phyloP scores from a whole-genome alignment of 352 stramenopile species.

The Globisporangium ultimum region DNA sequence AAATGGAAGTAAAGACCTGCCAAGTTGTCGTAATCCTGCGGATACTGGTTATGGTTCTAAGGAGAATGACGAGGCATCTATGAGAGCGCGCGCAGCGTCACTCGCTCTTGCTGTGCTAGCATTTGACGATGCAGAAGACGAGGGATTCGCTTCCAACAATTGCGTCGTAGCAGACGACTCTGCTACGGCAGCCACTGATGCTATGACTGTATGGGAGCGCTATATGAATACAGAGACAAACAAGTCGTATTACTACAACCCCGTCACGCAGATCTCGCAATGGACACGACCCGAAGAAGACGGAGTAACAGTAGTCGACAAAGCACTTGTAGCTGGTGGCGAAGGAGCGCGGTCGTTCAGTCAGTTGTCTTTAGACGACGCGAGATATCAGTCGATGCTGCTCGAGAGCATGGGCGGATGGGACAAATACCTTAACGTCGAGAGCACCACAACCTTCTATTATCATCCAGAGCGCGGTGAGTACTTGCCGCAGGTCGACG shows the following conservation, averaged over 20 bases:
- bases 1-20: background rate
- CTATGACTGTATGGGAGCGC: slow-evolving; percentile 34
- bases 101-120: slow-evolving; percentile 16
- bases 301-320: slow-evolving; percentile 4
- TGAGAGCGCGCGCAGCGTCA: slow-evolving; percentile 3
- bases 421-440: slow-evolving; percentile 8
- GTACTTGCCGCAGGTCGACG: slow-evolving; percentile 1
- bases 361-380: background rate
- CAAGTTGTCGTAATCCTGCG: no score
- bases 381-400: slow-evolving; percentile 6
- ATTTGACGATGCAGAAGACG: slow-evolving; percentile 10
- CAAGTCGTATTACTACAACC: slow-evolving; percentile 62
- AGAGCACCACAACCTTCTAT: slow-evolving; percentile 12
- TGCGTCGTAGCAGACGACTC: background rate
- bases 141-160: background rate
- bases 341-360: background rate
- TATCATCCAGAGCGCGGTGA: slow-evolving; percentile 14
- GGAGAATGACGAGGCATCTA: background rate
- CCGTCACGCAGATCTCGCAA: slow-evolving; percentile 27
- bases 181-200: background rate
- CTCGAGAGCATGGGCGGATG: slow-evolving; percentile 21
- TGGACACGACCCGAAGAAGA: slow-evolving; percentile 29
- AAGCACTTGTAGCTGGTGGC: background rate
- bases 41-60: no score
- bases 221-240: slow-evolving; percentile 42